Conservation (phyloP, 1,139 yeast genomes). For the Suhomyces atakaporum region DNA sequence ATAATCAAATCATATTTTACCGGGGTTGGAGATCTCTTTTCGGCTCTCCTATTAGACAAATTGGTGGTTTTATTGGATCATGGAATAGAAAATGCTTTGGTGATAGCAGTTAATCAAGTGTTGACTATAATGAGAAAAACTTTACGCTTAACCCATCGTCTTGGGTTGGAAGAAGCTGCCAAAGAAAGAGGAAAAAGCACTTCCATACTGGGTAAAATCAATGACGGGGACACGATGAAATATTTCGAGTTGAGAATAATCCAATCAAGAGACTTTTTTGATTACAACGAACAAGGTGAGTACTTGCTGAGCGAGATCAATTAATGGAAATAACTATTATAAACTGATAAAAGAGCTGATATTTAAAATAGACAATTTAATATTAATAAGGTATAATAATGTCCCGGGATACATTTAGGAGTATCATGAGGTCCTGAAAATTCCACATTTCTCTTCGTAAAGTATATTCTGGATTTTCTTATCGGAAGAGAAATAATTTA, state of each 20-base stretch:
- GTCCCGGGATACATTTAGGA: too few species aligned
- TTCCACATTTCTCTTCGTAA: too few species aligned
- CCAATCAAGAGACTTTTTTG: slow-evolving; percentile 35
- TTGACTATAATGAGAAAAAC: slow-evolving; percentile 52
- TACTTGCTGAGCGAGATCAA: slow-evolving; percentile 1
- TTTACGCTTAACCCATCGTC: slow-evolving; percentile 40
- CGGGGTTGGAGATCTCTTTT: slow-evolving; percentile 91
- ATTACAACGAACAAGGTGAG: slow-evolving; percentile 18
- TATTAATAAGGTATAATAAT: too few species aligned
- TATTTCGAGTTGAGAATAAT: slow-evolving; percentile 44
- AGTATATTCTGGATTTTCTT: too few species aligned
- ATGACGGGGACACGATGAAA: slow-evolving; percentile 41
- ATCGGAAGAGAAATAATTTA: too few species aligned
- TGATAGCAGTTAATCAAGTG: slow-evolving; percentile 47
- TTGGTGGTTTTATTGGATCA: slow-evolving; percentile 19
- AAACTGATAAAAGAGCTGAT: too few species aligned
- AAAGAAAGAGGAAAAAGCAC: slow-evolving; percentile 4
- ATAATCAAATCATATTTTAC: slow-evolving; percentile 73
- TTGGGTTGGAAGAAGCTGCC: slow-evolving; percentile 18
- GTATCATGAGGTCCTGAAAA: too few species aligned
- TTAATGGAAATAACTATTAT: not conserved
- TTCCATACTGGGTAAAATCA: slow-evolving; percentile 30
- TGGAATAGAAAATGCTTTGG: slow-evolving; percentile 3
- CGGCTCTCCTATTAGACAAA: slow-evolving; percentile 73
- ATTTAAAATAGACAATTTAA: too few species aligned